Evolutionary conservation across 805 yeast genomes (phyloP).

Genomic region (Yamadazyma phyllophila): DNA sequence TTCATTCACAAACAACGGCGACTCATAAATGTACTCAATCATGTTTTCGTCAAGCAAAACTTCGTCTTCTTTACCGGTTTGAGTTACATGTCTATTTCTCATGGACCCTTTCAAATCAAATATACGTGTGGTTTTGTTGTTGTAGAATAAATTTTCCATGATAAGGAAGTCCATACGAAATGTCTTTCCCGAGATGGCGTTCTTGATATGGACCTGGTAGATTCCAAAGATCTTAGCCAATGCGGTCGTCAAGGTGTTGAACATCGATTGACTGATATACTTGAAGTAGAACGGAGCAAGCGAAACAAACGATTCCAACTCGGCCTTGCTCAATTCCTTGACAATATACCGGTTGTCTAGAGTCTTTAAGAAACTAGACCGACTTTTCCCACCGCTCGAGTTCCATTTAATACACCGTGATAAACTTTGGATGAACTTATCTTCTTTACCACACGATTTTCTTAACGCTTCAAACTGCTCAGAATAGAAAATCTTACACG

Average conservation of each 20-base stretch:
- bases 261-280: slow-evolving; percentile 91
- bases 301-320: slow-evolving; percentile 87
- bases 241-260: slow-evolving; percentile 93
- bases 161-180: slow-evolving; percentile 87
- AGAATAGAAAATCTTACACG: slow-evolving; percentile 92
- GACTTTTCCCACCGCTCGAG: slow-evolving; percentile 94
- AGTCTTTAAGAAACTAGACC: slow-evolving; percentile 90
- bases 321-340: slow-evolving; percentile 84
- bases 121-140: slow-evolving; percentile 74
- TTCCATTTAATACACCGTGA: slow-evolving; percentile 96
- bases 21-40: slow-evolving; percentile 96
- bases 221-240: slow-evolving; percentile 94
- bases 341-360: slow-evolving; percentile 85
- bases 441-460: slow-evolving; percentile 73
- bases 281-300: slow-evolving; percentile 97
- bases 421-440: slow-evolving; percentile 79
- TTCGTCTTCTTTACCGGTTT: slow-evolving; percentile 93
- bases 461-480: slow-evolving; percentile 96
- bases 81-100: slow-evolving; percentile 95
- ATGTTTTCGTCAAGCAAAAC: slow-evolving; percentile 94
- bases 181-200: slow-evolving; percentile 69
- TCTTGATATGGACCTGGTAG: slow-evolving; percentile 84
- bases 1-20: slow-evolving; percentile 91
- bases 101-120: slow-evolving; percentile 97
- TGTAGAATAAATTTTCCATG: slow-evolving; percentile 93